phyloP scores from a whole-genome alignment of 2,329 filamentous ascomycete species.

The Talaromyces sp. region DNA sequence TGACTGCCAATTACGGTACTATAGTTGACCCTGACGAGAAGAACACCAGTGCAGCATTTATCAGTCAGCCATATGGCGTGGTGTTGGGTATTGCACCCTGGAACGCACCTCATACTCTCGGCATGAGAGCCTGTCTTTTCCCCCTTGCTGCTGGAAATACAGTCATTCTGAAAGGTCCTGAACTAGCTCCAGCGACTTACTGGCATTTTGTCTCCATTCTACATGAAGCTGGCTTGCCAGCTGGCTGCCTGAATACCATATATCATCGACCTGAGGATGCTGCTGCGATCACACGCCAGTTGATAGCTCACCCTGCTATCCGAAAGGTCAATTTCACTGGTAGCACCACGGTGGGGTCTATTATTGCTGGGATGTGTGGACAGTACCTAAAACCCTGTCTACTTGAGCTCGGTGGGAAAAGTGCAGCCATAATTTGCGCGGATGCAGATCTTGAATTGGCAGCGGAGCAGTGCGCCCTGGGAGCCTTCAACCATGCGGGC shows the following conservation, averaged over 20 bases:
- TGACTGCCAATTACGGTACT: slow-evolving; percentile 16
- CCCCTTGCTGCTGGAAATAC: slow-evolving; percentile 17
- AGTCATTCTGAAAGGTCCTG: slow-evolving; percentile 25
- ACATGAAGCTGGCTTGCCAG: slow-evolving; percentile 39
- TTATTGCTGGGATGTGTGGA: slow-evolving; percentile 35
- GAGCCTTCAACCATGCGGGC: slow-evolving; percentile 59
- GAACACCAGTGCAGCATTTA: slow-evolving; percentile 24
- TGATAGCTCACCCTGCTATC: slow-evolving; percentile 35
- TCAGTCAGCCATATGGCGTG: slow-evolving; percentile 7
- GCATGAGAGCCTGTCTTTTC: slow-evolving; percentile 20
- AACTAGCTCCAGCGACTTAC: slow-evolving; percentile 28
- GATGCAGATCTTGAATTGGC: slow-evolving; percentile 45
- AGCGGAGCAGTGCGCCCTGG: slow-evolving; percentile 38
- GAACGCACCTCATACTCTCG: slow-evolving; percentile 18
- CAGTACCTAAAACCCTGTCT: slow-evolving; percentile 43
- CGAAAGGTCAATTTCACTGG: slow-evolving; percentile 46
- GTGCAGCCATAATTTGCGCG: slow-evolving; percentile 38
- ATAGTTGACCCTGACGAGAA: slow-evolving; percentile 24
- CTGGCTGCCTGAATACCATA: slow-evolving; percentile 39
- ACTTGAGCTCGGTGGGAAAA: slow-evolving; percentile 49
- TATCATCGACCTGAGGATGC: slow-evolving; percentile 28
- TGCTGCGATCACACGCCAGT: slow-evolving; percentile 26
- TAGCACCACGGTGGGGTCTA: slow-evolving; percentile 37
- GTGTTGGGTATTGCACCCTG: slow-evolving; percentile 9
- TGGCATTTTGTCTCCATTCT: slow-evolving; percentile 32